A percentile compares a stretch with the other conserved stretches of the same genome.
phyloP scores from a whole-genome alignment of 208 protist species.

The Strigomonas culicis region DNA sequence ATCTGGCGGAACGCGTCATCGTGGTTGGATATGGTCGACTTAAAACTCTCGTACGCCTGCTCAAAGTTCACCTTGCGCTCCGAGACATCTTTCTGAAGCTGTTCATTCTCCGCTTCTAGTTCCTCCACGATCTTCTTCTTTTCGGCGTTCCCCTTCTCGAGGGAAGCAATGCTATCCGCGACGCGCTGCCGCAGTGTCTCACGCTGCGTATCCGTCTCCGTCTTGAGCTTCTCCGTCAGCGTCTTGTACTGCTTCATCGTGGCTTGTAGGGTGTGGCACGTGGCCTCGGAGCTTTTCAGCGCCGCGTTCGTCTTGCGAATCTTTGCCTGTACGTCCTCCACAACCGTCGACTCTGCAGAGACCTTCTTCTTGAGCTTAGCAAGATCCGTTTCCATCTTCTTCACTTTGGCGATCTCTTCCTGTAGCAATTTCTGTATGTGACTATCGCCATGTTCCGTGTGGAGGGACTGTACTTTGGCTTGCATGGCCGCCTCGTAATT shows the following conservation, averaged over 20 bases:
- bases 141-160: slow-evolving; percentile 41
- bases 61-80: slow-evolving; percentile 57
- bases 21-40: slow-evolving; percentile 29
- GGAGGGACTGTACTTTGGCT: slow-evolving; percentile 35
- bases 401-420: slow-evolving; percentile 60
- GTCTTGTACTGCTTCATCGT: slow-evolving; percentile 43
- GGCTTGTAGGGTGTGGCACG: slow-evolving; percentile 49
- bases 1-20: slow-evolving; percentile 44
- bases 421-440: slow-evolving; percentile 63
- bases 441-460: slow-evolving; percentile 46
- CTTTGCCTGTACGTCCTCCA: slow-evolving; percentile 27
- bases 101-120: slow-evolving; percentile 44
- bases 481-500: slow-evolving; percentile 20
- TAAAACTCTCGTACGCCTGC: slow-evolving; percentile 36
- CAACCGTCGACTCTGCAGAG: slow-evolving; percentile 21
- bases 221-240: slow-evolving; percentile 35
- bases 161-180: slow-evolving; percentile 34
- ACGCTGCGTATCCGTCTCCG: slow-evolving; percentile 60
- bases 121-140: slow-evolving; percentile 28
- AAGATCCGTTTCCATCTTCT: slow-evolving; percentile 69
- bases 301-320: slow-evolving; percentile 21
- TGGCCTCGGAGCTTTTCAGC: slow-evolving; percentile 29
- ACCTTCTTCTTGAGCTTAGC: slow-evolving; percentile 50
- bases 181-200: slow-evolving; percentile 32
- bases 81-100: slow-evolving; percentile 38